These are phyloP conservation scores for Capronia coronata DNA, from an alignment of 2,329 filamentous ascomycete genomes.

Conservation along the genomic window DNA sequence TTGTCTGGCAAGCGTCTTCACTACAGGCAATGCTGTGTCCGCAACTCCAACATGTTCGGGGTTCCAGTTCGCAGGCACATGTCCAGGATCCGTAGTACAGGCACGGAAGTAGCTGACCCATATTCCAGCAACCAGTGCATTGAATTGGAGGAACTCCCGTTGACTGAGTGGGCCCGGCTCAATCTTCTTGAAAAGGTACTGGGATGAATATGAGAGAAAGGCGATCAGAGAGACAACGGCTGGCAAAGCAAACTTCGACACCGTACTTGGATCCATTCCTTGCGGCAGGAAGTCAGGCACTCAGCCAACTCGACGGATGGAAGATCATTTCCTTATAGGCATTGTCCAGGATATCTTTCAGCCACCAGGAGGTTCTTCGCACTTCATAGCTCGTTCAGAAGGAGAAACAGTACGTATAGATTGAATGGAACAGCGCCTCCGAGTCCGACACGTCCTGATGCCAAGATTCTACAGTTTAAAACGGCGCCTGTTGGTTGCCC, in stretches of 20 bases:
- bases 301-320: too few species aligned
- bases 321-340: too few species aligned
- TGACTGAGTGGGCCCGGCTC: slow-evolving; percentile 48
- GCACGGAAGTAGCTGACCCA: slow-evolving; percentile 54
- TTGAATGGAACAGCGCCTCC: too few species aligned
- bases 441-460: too few species aligned
- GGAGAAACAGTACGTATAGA: too few species aligned
- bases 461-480: too few species aligned
- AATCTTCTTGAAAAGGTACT: slow-evolving; percentile 49
- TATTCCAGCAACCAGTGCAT: slow-evolving; percentile 48
- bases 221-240: slow-evolving; percentile 49
- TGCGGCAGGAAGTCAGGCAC: too few species aligned
- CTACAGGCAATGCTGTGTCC: slow-evolving; percentile 8
- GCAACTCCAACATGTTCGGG: slow-evolving; percentile 10
- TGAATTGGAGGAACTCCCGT: slow-evolving; percentile 44
- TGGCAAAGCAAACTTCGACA: slow-evolving; percentile 45
- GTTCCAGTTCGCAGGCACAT: slow-evolving; percentile 44
- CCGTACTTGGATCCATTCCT: neutral
- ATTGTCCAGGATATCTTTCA: too few species aligned
- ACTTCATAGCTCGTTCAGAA: too few species aligned
- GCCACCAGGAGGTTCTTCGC: too few species aligned
- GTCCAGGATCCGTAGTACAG: slow-evolving; percentile 55
- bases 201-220: slow-evolving; percentile 55
- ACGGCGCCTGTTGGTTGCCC: too few species aligned
- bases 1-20: slow-evolving; percentile 31